Percentiles rank a stretch among this genome's conserved stretches.
Evolutionary conservation across 1,284 basidiomycete genomes (phyloP).

Genomic region (Ceratobasidium sp.): DNA sequence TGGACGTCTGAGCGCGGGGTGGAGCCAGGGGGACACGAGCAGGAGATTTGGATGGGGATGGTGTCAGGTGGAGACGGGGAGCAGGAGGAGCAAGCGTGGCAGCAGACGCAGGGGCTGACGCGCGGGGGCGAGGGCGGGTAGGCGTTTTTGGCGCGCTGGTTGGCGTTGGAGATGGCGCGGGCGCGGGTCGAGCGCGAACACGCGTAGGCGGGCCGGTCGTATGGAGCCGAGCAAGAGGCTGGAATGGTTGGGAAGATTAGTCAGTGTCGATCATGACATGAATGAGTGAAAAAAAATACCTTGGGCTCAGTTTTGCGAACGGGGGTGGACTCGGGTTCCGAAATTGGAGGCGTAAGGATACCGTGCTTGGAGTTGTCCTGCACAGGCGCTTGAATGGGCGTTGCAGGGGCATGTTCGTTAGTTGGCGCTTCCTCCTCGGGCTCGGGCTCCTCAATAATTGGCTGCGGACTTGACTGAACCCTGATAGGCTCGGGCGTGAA

Average conservation of each 20-base stretch:
- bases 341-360: conserved; percentile 36
- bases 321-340: conserved; percentile 25
- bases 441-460: conserved; percentile 40
- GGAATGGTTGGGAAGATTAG: conserved; percentile 9
- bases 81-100: conserved; percentile 10
- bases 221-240: conserved; percentile 8
- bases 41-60: neutral
- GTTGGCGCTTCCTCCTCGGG: conserved; percentile 1
- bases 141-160: conserved; percentile 5
- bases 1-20: conserved; percentile 17
- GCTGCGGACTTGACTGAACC: conserved; percentile 23
- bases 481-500: conserved; percentile 22
- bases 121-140: conserved; percentile 3
- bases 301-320: conserved; percentile 9
- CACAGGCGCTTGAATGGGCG: conserved; percentile 6
- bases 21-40: neutral
- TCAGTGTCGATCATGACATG: neutral
- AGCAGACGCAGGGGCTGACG: neutral
- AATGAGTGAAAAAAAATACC: conserved; percentile 2
- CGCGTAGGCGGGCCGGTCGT: conserved; percentile 2
- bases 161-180: conserved; percentile 3
- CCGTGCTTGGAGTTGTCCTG: conserved; percentile 27
- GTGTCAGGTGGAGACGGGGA: conserved; percentile 10
- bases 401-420: neutral
- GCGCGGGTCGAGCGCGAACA: conserved; percentile 1